phyloP scores from a whole-genome alignment of 495 filamentous ascomycete genomes.

The Lasiosphaeria ovina region DNA sequence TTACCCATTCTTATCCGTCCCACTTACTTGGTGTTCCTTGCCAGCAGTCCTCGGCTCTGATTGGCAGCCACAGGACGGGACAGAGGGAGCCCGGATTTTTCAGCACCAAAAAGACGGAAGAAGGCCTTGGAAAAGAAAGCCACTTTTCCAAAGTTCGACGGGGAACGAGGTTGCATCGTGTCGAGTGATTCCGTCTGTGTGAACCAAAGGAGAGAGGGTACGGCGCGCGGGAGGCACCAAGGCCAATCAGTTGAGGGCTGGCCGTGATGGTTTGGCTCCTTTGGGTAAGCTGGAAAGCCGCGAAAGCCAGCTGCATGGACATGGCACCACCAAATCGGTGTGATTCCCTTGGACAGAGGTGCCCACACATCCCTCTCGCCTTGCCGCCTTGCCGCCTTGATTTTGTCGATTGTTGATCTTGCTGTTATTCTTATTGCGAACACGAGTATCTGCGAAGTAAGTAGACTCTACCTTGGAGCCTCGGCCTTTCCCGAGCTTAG shows the following conservation, averaged over 20 bases:
- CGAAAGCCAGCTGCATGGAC: neutral
- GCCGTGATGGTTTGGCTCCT: neutral
- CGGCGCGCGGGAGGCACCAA: neutral
- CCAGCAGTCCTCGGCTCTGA: no score
- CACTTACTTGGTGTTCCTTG: no score
- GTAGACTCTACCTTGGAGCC: no score
- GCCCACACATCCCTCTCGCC: neutral
- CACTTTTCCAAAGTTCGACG: neutral
- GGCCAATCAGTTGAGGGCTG: neutral
- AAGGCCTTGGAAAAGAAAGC: neutral
- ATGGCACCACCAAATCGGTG: constrained; percentile 14
- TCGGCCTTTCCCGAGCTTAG: no score
- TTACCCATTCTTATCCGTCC: neutral
- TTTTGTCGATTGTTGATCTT: neutral
- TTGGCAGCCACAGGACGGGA: no score
- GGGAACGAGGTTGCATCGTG: neutral
- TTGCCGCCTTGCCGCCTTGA: neutral
- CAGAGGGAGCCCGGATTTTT: neutral
- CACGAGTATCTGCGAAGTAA: no score
- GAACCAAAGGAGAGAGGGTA: neutral
- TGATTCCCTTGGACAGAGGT: constrained; percentile 5
- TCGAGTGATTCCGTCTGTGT: neutral
- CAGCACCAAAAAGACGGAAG: neutral
- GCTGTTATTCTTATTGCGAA: neutral
- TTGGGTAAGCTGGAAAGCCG: neutral